Percentiles rank a stretch among this genome's conserved stretches.
Conservation (phyloP, 2,329 filamentous ascomycete species). For the Diaporthe capsici region DNA sequence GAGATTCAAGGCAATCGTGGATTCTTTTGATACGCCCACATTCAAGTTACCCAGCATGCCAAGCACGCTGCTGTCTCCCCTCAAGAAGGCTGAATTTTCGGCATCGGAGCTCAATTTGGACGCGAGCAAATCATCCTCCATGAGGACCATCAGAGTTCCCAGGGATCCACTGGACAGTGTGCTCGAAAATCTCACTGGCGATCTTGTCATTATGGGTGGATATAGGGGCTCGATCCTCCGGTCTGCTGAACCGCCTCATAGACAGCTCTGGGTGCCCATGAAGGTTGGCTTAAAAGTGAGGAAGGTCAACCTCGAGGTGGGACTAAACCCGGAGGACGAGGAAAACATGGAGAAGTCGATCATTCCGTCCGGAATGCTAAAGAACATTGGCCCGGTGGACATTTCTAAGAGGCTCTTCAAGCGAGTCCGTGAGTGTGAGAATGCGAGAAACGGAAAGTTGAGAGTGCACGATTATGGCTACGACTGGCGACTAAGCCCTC, state of each 20-base stretch:
- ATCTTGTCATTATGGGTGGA: constrained; percentile 89
- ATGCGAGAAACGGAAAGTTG: constrained; percentile 78
- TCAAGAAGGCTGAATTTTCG: constrained; percentile 45
- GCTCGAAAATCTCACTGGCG: constrained; percentile 81
- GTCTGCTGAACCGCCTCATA: constrained; percentile 83
- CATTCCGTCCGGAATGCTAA: constrained; percentile 88
- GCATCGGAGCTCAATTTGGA: constrained; percentile 35
- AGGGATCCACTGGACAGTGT: constrained; percentile 62
- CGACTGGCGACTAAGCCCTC: constrained; percentile 92
- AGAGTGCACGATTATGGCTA: constrained; percentile 93
- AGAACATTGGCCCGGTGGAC: constrained; percentile 91
- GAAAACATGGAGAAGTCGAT: constrained; percentile 87
- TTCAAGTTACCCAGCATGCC: constrained; percentile 79
- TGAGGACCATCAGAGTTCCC: constrained; percentile 44
- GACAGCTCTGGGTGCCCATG: constrained; percentile 94
- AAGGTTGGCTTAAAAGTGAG: constrained; percentile 93
- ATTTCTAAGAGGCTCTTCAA: constrained; percentile 88
- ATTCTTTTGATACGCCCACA: constrained; percentile 85
- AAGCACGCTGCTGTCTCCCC: constrained; percentile 50
- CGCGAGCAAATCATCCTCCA: constrained; percentile 39
- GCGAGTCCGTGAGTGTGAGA: constrained; percentile 80
- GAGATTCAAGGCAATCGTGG: constrained; percentile 89
- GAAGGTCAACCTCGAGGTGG: constrained; percentile 92
- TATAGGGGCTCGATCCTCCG: constrained; percentile 92
- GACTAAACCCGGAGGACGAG: constrained; percentile 85